Evolutionary conservation across 495 filamentous ascomycete species (phyloP).

Genomic region (Neurospora tetrasperma): DNA sequence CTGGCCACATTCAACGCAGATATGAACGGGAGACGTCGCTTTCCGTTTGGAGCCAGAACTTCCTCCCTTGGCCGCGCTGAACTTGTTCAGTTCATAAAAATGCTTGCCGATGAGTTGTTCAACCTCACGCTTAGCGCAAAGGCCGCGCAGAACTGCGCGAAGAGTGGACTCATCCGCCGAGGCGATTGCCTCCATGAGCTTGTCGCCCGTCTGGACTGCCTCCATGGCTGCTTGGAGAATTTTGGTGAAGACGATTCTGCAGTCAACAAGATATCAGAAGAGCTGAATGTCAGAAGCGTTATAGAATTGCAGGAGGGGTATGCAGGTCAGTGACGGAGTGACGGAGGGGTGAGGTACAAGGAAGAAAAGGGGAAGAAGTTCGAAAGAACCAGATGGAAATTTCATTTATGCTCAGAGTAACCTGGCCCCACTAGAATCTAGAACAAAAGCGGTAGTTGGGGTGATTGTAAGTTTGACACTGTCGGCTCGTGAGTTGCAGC

Average conservation of each 20-base stretch:
- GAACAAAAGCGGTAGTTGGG: background rate
- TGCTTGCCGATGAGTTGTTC: background rate
- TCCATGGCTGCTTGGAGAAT: background rate
- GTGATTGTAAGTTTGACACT: background rate
- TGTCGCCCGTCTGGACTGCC: background rate
- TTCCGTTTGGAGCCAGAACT: background rate
- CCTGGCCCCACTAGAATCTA: background rate
- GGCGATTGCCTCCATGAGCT: background rate
- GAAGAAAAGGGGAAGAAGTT: background rate
- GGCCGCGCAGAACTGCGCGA: background rate
- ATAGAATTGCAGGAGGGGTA: background rate
- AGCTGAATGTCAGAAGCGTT: background rate
- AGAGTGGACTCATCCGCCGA: background rate
- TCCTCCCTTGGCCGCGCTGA: background rate
- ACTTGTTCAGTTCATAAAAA: background rate
- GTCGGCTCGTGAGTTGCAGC: background rate
- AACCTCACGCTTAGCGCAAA: background rate
- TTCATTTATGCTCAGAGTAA: background rate
- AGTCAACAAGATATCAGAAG: background rate
- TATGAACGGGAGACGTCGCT: background rate
- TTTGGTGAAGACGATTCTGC: background rate
- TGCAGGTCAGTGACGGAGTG: background rate
- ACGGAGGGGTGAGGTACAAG: background rate
- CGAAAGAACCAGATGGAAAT: background rate
- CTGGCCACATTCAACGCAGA: background rate